Evolutionary conservation across 176 grass and related monocot genomes (phyloP).

Genomic region (Triticum turgidum): DNA sequence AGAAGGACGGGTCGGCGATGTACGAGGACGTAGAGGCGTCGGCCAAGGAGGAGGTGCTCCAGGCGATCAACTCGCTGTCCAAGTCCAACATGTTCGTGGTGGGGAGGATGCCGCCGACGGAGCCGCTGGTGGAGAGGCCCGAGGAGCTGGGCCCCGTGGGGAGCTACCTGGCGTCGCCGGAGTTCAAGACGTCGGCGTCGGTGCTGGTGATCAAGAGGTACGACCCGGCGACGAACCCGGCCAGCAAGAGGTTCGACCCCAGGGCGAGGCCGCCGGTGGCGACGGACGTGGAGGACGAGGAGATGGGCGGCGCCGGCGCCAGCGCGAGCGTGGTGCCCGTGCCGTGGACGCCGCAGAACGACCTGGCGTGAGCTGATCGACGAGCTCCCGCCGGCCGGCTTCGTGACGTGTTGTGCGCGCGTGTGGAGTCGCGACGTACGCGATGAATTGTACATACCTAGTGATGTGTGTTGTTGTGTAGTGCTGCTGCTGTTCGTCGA

Average conservation of each 20-base stretch:
- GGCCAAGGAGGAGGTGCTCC: conserved; percentile 22
- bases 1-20: conserved; percentile 28
- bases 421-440: background rate
- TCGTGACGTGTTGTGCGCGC: too few species aligned
- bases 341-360: background rate
- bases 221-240: conserved; percentile 43
- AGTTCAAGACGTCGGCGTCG: conserved; percentile 55
- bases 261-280: conserved; percentile 14
- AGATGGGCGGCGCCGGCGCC: background rate
- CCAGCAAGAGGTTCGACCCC: conserved; percentile 48
- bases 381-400: background rate
- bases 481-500: background rate
- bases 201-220: conserved; percentile 54
- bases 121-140: conserved; percentile 27
- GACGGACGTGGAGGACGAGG: conserved; percentile 41
- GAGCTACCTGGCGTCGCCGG: conserved; percentile 55
- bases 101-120: conserved; percentile 38
- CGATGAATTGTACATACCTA: background rate
- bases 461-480: background rate
- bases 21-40: conserved; percentile 29
- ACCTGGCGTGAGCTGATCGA: background rate
- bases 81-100: conserved; percentile 51
- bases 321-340: background rate
- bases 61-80: conserved; percentile 29
- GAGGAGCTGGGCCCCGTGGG: conserved; percentile 62